Evolutionary conservation across 2,329 filamentous ascomycete species (phyloP), one percentile per base, ranked within the genome.

Genomic region (Alternaria burnsii): DNA sequence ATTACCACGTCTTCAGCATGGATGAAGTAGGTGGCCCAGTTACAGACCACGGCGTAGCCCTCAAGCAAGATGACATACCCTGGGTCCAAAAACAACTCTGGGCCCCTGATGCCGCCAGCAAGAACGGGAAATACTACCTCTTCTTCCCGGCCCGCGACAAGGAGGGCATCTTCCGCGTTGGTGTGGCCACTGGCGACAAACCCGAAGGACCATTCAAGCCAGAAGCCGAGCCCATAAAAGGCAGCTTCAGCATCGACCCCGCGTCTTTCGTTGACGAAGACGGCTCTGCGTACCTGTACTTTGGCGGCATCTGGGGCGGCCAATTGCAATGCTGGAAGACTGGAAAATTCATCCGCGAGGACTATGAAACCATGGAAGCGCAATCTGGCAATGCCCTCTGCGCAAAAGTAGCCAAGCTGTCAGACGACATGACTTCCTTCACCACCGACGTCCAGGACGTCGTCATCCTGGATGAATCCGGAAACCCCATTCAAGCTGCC

Each of bases 31-130:
- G 83, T 61, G 82, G 82, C 0, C 81, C 83, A 18, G 89, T 93
- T 3, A 88, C 84, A 20, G 91, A 93, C 80, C 91, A 93, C 79
- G 91, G 91, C 70, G 83, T 91, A 50, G 90, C 85, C 14, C 85
- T 94, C 41, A 83, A 82, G 55, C 81, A 85, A 44, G 83, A 86
- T 51, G 88, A 92, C 71, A 82, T 94, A 32, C 90, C 90, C 30
- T 94, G 91, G 91, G 91, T 88, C 0, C 88, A 85, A 28, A 92
- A 91, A 80, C 91, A 94, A 77, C 84, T 93, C 51, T 94, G 91
- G 91, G 91, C 91, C 0, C 91, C 91, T 16, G 91, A 94, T 77
- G 90, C 90, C 3, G 91, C 90, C 1, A 78, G 76, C 70, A 88
- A 88, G 71, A 83, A 90, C 75, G 89, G 86, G 70, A 88, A 88